Evolutionary conservation across 164 flowering plant genomes (phyloP), one percentile per base, ranked within the genome.

Genomic region (Chimonanthus salicifolius): DNA sequence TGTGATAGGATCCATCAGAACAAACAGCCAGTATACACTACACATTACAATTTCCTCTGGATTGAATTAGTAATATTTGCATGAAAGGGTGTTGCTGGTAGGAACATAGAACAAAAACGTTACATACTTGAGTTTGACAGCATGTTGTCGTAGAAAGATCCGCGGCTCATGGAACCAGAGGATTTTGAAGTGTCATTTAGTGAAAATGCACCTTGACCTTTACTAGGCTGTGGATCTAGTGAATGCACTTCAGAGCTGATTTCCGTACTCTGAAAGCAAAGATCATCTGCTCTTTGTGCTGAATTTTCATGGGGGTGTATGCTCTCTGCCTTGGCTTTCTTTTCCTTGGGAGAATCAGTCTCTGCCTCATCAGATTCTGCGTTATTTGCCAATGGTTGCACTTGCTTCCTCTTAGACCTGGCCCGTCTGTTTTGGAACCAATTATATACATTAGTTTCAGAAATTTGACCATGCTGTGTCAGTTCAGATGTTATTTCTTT

Each of bases 361-460:
- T 93, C 98, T 21, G 93, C 84, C 81, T 91, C 98, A 6, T 90
- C 98, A 45, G 89, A 84, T 60, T 85, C 88, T 5, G 68, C 84
- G 81, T 74, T 85, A 66, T 71, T 71, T 46, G 73, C 44, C 8
- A 45, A 47, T 3, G 73, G 64, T 18, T 66, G 79, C 50, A 48
- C 72, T 71, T 85, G 97, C 81, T 93, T 93, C 72, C 98, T 75
- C 69, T 93, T 93, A 11, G 98, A 93, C 9, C 98, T 78, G 44
- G 98, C 98, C 45, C 97, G 87, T 80, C 98, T 84, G 80, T 93
- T 93, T 73, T 93, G 98, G 73, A 93, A 93, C 98, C 98, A 93
- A 74, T 93, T 93, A 71, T 91, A 93, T 64, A 93, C 98, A 84
- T 93, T 93, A 44, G 97, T 87, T 70, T 93, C 98, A 49, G 93